These are phyloP conservation scores for Hymenoscyphus fraxineus DNA, from an alignment of 2,329 filamentous ascomycete species.

Conservation along the genomic window DNA sequence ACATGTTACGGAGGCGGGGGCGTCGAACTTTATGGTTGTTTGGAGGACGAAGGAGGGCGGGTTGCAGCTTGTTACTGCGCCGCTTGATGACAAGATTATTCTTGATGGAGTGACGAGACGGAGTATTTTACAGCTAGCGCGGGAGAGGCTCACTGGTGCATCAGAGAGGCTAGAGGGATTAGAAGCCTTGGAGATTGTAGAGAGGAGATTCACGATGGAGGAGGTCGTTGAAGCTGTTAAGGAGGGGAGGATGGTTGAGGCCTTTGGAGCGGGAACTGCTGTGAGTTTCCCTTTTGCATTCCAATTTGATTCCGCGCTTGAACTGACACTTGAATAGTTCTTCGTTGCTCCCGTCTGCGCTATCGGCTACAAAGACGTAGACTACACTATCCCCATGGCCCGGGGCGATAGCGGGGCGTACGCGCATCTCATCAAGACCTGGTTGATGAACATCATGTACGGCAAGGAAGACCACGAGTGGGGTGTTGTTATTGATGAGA, in stretches of 20 bases:
- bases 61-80: conserved; percentile 75
- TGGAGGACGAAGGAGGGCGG: conserved; percentile 65
- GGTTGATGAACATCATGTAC: conserved; percentile 69
- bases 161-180: conserved; percentile 32
- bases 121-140: conserved; percentile 70
- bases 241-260: conserved; percentile 76
- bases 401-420: conserved; percentile 50
- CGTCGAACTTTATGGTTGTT: conserved; percentile 86
- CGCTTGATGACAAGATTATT: conserved; percentile 77
- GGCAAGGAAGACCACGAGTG: conserved; percentile 65
- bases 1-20: conserved; percentile 85
- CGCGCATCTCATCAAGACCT: conserved; percentile 61
- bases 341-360: conserved; percentile 66
- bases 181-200: conserved; percentile 64
- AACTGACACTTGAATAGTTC: conserved; percentile 45
- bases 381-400: conserved; percentile 60
- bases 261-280: conserved; percentile 84
- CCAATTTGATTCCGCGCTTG: neutral
- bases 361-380: conserved; percentile 63
- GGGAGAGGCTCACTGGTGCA: conserved; percentile 52
- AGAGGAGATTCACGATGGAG: conserved; percentile 76
- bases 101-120: conserved; percentile 84
- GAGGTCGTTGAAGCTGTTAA: conserved; percentile 69
- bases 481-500: conserved; percentile 64
- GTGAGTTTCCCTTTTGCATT: conserved; percentile 47